Evolutionary conservation across 768 basidiomycete genomes (phyloP), one percentile per base, ranked within the genome.

Genomic region (Lactifluus volemus): DNA sequence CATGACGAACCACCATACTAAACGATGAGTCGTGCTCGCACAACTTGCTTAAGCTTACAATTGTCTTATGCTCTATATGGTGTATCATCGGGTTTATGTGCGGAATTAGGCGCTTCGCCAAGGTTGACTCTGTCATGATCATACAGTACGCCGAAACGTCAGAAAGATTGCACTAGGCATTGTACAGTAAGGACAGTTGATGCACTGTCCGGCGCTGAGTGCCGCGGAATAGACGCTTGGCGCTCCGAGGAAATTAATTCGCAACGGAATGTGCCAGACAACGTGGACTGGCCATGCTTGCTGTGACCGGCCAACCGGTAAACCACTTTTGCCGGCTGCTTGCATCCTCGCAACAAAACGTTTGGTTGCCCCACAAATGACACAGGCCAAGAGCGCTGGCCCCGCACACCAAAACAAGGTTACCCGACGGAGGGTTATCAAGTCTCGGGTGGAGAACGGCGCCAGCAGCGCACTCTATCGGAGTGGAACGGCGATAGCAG

Each of bases 111-210:
- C 49, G 54, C 34, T 21, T 25, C 12, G 8, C 49, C 30, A 3
- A 30, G 19, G 17, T 47, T 61, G 60, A 61, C 60, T 56, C 60
- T 56, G 36, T 42, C 19, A n/a, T 41, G 9, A 34, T 44, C 17
- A 44, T 39, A n/a, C n/a, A n/a, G n/a, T n/a, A 34, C 42, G 2
- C 9, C 48, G 4, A 6, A 19, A 14, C 39, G 30, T 47, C 47
- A 36, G 32, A 45, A 38, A 8, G 25, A 8, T 17, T 6, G 8
- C 30, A 17, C 17, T 1, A 9, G 32, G 25, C 19, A 49, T 55
- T 21, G 36, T 53, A 30, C 3, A 51, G 30, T 51, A 41, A 21
- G n/a, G 42, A 4, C 17, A 11, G 19, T 10, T n/a, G 15, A 29
- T 41, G 25, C 39, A 8, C 9, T 30, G 15, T 12, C 14, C 9